Evolutionary conservation across 768 basidiomycete genomes (phyloP), one percentile per base, ranked within the genome.

Genomic region (Serendipita sp.): DNA sequence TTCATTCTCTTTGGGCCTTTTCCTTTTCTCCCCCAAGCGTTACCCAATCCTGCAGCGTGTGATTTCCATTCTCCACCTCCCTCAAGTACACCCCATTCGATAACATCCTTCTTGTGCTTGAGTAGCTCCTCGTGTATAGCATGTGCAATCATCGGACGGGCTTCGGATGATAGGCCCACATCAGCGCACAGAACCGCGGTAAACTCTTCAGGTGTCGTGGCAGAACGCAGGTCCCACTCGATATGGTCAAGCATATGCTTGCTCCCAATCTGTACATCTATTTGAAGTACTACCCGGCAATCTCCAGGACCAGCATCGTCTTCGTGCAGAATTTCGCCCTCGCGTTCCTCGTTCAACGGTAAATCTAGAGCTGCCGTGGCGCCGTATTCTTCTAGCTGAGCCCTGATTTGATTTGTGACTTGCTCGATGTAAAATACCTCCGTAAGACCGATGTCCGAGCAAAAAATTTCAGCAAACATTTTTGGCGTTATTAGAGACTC

Each of bases 211-310:
- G 95, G 95, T 0, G 91, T 94, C 41, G 97, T 79, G 2, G 87
- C 81, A 2, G 94, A 95, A 50, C 89, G 81, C n/a, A 98, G 80
- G 73, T 99, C 95, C 95, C 95, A 99, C 73, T 99, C 96, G 67
- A 99, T 92, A 70, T 93, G 89, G 74, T 99, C 96, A 63, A 88
- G 77, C 1, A 99, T 79, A 72, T 95, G 91, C 70, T 92, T 79
- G 51, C 86, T 88, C 24, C 86, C 90, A 70, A 99, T 87, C 72
- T 99, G 96, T 26, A 98, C 91, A 74, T 99, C 96, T 70, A 99
- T 90, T 91, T 96, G 72, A 38, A 89, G 76, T 63, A 90, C 82
- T 42, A 91, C 88, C 38, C 89, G 82, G 69, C 89, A 90, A 68
- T 91, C 89, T 9, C 53, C 1, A 83, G 79, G 53, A 84, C 70